Conservation (phyloP, 306 rosid species). For the Sphenostylis stenocarpa region DNA sequence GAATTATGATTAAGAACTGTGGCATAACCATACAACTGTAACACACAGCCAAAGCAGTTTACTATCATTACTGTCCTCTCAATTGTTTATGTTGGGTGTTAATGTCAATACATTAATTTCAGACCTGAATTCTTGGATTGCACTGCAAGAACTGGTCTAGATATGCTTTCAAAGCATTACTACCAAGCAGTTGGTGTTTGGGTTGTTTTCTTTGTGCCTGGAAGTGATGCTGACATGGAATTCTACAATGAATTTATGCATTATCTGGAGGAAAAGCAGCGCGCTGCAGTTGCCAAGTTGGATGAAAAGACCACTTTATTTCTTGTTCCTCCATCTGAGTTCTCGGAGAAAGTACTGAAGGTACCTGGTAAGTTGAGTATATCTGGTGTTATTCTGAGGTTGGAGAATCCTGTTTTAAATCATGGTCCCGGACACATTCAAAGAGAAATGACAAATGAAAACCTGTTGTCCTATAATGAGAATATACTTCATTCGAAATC, state of each 20-base stretch:
- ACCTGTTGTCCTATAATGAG: conserved; percentile 40
- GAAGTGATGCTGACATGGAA: conserved; percentile 82
- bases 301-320: conserved; percentile 89
- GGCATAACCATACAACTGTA: conserved; percentile 9
- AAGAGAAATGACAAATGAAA: conserved; percentile 50
- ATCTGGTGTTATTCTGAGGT: conserved; percentile 87
- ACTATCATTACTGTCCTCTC: background rate
- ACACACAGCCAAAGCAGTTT: background rate
- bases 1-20: conserved; percentile 21
- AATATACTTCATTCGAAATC: conserved; percentile 49
- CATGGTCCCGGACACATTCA: conserved; percentile 50
- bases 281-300: conserved; percentile 92
- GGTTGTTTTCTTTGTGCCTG: conserved; percentile 98
- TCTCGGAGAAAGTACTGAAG: conserved; percentile 85
- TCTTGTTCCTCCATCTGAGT: conserved; percentile 97
- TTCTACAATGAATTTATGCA: conserved; percentile 91
- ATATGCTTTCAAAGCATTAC: conserved; percentile 97
- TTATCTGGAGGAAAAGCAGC: conserved; percentile 90
- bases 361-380: conserved; percentile 97
- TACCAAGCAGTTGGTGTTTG: conserved; percentile 92
- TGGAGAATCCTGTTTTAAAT: conserved; percentile 70
- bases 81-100: conserved; percentile 28
- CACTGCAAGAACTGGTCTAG: conserved; percentile 96
- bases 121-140: conserved; percentile 96
- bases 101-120: conserved; percentile 43